Conservation (phyloP, 2,329 filamentous ascomycete genomes). For the Delphinella strobiligena region DNA sequence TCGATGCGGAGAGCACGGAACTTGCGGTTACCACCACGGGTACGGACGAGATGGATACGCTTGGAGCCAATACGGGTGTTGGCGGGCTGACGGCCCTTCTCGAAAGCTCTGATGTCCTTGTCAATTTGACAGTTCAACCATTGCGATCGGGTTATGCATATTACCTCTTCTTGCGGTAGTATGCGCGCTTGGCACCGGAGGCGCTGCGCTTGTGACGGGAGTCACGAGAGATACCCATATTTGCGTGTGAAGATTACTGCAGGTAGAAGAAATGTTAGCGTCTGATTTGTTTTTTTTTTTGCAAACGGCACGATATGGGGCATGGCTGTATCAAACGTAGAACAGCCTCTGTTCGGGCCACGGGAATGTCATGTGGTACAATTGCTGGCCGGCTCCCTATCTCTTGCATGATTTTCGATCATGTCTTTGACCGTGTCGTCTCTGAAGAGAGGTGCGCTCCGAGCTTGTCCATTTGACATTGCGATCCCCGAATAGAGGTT, state of each 20-base stretch:
- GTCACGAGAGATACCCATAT: slow-evolving; percentile 92
- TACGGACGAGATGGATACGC: slow-evolving; percentile 93
- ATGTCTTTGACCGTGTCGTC: neutral
- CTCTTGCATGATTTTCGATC: too few species aligned
- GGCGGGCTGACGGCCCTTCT: slow-evolving; percentile 97
- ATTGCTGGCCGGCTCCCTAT: neutral
- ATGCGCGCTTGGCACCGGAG: slow-evolving; percentile 77
- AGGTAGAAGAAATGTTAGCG: neutral
- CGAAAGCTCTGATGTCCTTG: slow-evolving; percentile 88
- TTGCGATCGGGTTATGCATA: slow-evolving; percentile 44
- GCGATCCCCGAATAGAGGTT: neutral
- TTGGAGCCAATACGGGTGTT: slow-evolving; percentile 98
- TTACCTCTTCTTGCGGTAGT: slow-evolving; percentile 49
- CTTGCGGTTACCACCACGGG: slow-evolving; percentile 98
- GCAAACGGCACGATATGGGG: too few species aligned
- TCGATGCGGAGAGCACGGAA: slow-evolving; percentile 98
- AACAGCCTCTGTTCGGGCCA: neutral
- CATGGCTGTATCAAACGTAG: neutral
- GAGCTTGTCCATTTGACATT: neutral
- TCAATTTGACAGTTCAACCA: slow-evolving; percentile 53
- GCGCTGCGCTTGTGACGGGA: slow-evolving; percentile 99
- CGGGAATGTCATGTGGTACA: neutral
- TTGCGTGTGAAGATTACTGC: slow-evolving; percentile 30
- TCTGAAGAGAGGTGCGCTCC: neutral
- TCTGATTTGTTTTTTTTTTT: neutral